phyloP scores from a whole-genome alignment of 305 asterid species.

The Fraxinus floribunda region DNA sequence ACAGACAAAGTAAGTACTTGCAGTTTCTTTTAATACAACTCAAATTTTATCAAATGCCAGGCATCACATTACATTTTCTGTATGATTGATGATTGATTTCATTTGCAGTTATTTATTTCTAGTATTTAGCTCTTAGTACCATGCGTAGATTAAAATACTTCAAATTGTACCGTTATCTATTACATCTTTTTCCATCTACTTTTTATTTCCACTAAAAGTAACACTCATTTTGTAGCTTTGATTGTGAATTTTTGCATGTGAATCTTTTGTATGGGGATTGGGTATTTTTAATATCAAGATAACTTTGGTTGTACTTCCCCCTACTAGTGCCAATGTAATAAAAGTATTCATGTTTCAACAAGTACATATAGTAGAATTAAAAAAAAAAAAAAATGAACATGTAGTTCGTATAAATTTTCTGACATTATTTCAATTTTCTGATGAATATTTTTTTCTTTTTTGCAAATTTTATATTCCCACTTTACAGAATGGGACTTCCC shows the following conservation, averaged over 20 bases:
- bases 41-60: background rate
- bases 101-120: background rate
- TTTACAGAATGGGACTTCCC: background rate
- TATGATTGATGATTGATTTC: background rate
- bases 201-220: background rate
- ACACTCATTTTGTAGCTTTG: background rate
- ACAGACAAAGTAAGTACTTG: slow-evolving; percentile 40
- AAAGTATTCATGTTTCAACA: background rate
- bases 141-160: background rate
- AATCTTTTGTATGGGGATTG: background rate
- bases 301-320: background rate
- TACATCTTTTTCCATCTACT: background rate
- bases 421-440: background rate
- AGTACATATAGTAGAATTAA: background rate
- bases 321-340: background rate
- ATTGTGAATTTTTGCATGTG: background rate
- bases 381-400: background rate
- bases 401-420: background rate
- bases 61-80: background rate
- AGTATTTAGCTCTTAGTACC: background rate
- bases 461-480: background rate
- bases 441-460: background rate
- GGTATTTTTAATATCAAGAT: background rate
- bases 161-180: background rate
- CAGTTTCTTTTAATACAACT: slow-evolving; percentile 6